These are phyloP conservation scores for Solanum medicagineum DNA, from an alignment of 257 asterid species.

Conservation along the genomic window DNA sequence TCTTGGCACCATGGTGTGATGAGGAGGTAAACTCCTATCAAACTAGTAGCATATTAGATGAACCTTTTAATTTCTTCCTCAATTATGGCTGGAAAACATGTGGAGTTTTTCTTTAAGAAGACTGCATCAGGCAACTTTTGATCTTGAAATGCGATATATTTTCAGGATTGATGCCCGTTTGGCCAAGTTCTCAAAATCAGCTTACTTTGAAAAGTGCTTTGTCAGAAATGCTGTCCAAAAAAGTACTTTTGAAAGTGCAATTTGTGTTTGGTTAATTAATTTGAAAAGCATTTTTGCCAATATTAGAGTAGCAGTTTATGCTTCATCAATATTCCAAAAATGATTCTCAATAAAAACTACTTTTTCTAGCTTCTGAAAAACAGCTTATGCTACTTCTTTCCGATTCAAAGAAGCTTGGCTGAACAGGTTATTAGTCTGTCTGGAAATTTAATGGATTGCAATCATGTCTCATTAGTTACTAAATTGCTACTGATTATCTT, in stretches of 20 bases:
- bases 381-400: no score
- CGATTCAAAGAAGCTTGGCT: no score
- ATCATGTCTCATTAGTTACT: no score
- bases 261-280: neutral
- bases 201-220: neutral
- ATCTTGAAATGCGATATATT: neutral
- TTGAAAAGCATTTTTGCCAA: neutral
- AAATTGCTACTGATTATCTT: no score
- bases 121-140: neutral
- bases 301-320: neutral
- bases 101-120: neutral
- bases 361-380: no score
- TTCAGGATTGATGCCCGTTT: neutral
- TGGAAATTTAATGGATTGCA: no score
- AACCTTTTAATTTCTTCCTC: neutral
- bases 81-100: neutral
- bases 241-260: neutral
- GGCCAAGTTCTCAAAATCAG: neutral
- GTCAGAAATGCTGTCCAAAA: neutral
- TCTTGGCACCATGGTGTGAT: slow-evolving; percentile 94
- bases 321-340: neutral
- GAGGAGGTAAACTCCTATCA: slow-evolving; percentile 44
- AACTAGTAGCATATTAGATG: neutral
- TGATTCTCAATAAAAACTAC: neutral
- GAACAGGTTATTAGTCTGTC: no score